phyloP scores from a whole-genome alignment of 2,329 filamentous ascomycete genomes.

The Cercospora brassicicola region DNA sequence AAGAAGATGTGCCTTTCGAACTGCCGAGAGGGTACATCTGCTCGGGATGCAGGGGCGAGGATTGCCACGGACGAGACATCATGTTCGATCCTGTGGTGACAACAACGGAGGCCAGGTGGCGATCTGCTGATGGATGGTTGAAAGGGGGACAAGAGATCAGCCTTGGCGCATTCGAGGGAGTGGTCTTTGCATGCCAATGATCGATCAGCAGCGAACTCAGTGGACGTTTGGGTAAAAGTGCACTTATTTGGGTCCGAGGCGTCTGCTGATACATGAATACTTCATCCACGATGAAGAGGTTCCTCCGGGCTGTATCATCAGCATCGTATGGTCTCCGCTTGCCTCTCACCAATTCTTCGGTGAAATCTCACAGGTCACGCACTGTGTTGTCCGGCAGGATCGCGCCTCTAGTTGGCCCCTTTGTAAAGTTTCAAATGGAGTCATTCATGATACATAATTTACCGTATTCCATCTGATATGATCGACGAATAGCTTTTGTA shows the following conservation, averaged over 20 bases:
- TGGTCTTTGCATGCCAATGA: neutral
- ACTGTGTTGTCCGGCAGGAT: too few species aligned
- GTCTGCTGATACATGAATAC: neutral
- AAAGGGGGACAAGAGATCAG: neutral
- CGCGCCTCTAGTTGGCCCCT: too few species aligned
- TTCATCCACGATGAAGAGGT: too few species aligned
- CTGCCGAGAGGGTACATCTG: conserved; percentile 5
- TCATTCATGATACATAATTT: too few species aligned
- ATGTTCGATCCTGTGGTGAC: neutral
- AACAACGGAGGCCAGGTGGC: neutral
- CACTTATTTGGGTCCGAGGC: neutral
- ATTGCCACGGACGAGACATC: neutral
- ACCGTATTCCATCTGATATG: too few species aligned
- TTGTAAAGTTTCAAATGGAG: too few species aligned
- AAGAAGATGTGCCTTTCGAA: conserved; percentile 14
- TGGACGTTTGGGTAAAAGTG: neutral
- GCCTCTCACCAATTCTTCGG: too few species aligned
- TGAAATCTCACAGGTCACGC: too few species aligned
- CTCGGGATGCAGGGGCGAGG: neutral
- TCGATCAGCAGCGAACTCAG: neutral
- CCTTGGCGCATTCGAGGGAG: neutral
- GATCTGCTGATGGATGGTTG: neutral
- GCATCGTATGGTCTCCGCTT: too few species aligned
- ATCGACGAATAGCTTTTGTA: too few species aligned
- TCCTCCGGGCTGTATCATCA: too few species aligned